Evolutionary conservation across 495 filamentous ascomycete genomes (phyloP).

Genomic region (Lasiosphaeria miniovina): DNA sequence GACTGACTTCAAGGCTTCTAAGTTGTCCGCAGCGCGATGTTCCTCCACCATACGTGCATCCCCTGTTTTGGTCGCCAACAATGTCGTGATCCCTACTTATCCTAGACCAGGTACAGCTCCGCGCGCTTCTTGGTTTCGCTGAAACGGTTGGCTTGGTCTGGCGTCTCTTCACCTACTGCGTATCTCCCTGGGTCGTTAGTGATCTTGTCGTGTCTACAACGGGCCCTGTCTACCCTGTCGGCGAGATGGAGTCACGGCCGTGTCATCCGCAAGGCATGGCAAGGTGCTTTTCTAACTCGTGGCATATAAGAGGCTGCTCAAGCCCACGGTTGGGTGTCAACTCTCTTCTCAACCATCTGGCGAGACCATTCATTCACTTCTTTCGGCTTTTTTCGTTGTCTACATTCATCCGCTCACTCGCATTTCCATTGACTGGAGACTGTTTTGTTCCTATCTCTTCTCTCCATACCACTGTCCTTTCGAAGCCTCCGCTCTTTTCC

Average conservation of each 20-base stretch:
- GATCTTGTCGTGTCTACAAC: no score
- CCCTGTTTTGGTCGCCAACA: neutral
- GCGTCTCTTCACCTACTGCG: no score
- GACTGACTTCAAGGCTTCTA: neutral
- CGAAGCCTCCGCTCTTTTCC: slow-evolving; percentile 16
- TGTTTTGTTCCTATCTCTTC: slow-evolving; percentile 17
- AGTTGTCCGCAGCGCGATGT: slow-evolving; percentile 8
- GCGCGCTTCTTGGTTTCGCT: neutral
- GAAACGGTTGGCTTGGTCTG: neutral
- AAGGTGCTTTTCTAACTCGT: neutral
- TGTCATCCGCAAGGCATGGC: neutral
- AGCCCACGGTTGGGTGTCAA: neutral
- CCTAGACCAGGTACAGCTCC: neutral
- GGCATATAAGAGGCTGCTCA: neutral
- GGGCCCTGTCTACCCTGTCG: no score
- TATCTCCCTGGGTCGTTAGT: no score
- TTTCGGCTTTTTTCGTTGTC: slow-evolving; percentile 20
- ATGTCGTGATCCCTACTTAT: slow-evolving; percentile 4
- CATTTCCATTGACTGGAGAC: slow-evolving; percentile 32
- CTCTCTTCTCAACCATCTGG: slow-evolving; percentile 9
- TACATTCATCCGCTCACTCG: slow-evolving; percentile 14
- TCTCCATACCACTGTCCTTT: slow-evolving; percentile 9
- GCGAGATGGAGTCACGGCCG: no score
- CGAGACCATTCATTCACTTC: slow-evolving; percentile 16
- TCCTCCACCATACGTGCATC: slow-evolving; percentile 8